Conservation (phyloP, 169 alveolate genomes). For the Eimeria necatrix region DNA sequence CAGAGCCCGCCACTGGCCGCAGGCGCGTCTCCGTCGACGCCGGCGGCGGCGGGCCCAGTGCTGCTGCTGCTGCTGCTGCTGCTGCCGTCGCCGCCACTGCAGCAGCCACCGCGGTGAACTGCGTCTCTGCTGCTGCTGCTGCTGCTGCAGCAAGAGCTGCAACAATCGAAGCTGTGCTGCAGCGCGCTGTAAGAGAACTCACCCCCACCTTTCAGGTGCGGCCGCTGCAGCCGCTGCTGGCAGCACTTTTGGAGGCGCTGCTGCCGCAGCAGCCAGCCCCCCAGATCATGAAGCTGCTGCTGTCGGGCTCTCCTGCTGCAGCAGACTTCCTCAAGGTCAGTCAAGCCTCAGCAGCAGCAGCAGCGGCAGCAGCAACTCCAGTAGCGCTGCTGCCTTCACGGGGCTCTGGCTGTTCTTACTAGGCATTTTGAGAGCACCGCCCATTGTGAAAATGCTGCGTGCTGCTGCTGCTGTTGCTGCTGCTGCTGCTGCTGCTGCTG, state of each 20-base stretch:
- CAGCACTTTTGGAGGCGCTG: slow-evolving; percentile 33
- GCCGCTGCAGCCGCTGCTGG: slow-evolving; percentile 74
- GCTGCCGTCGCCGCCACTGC: not conserved
- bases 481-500: slow-evolving; percentile 25
- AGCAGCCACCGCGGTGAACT: not conserved
- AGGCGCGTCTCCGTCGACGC: not conserved
- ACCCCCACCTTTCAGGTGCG: slow-evolving; percentile 69
- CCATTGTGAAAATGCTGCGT: not conserved
- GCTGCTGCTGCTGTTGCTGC: not conserved
- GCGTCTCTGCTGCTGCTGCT: not conserved
- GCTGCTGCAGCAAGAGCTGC: slow-evolving; percentile 31
- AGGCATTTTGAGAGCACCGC: not conserved
- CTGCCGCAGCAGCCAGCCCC: slow-evolving; percentile 67
- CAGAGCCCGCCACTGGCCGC: not conserved
- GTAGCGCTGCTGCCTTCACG: slow-evolving; percentile 8
- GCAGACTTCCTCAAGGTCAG: slow-evolving; percentile 51
- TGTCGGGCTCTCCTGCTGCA: slow-evolving; percentile 58
- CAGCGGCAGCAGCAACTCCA: not conserved
- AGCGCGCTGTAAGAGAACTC: not conserved
- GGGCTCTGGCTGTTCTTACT: not conserved
- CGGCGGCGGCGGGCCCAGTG: too few relatives aligned
- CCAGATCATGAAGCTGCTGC: slow-evolving; percentile 29
- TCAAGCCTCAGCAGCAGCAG: not conserved
- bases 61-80: slow-evolving; percentile 7
- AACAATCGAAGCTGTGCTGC: slow-evolving; percentile 8